Evolutionary conservation across 2,329 filamentous ascomycete genomes (phyloP), one percentile per base, ranked within the genome.

Genomic region (Xylariaceae sp.): DNA sequence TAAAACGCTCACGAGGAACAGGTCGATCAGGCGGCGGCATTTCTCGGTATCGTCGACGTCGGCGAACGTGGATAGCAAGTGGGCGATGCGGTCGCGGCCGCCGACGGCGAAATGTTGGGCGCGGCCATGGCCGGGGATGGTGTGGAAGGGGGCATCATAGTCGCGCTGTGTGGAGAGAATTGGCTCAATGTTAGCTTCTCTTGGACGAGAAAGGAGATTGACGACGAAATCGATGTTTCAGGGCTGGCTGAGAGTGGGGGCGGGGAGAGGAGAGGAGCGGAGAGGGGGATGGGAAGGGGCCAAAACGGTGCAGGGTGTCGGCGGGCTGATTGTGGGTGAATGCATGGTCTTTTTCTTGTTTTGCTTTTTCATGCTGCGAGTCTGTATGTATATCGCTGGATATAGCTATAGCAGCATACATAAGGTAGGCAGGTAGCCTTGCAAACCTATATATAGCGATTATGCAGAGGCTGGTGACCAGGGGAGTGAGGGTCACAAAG

Each of bases 1-100:
- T 40, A 94, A 72, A 6, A 93, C 88, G 40, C 88, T 92, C 52
- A 93, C 75, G 37, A 82, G 73, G 63, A 83, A 83, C 6, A 84
- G 64, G 55, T 84, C 80, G 36, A 82, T 70, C 16, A 83, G 61
- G 1, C 77, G 70, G 3, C 79, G 73, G 33, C 57, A 60, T 44
- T 59, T 60, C 51, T 62, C 60, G 27, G 54, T 57, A 40, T 67
- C 64, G 41, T 79, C 72, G 32, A 66, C 62, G 2, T 71, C 53
- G 20, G 53, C 51, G 22, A 61, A 63, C 7, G 61, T 64, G n/a
- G 61, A 55, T 5, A 64, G 54, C 14, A 64, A 51, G 37, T 63
- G 61, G 19, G 60, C 60, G 42, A 64, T 62, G 25, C 79, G 75
- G 32, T 72, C 65, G 22, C 76, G 64, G 12, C 69, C 70, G 8